Evolutionary conservation across 495 filamentous ascomycete species (phyloP), one percentile per base, ranked within the genome.

Genomic region (Aeminium ludgeri): DNA sequence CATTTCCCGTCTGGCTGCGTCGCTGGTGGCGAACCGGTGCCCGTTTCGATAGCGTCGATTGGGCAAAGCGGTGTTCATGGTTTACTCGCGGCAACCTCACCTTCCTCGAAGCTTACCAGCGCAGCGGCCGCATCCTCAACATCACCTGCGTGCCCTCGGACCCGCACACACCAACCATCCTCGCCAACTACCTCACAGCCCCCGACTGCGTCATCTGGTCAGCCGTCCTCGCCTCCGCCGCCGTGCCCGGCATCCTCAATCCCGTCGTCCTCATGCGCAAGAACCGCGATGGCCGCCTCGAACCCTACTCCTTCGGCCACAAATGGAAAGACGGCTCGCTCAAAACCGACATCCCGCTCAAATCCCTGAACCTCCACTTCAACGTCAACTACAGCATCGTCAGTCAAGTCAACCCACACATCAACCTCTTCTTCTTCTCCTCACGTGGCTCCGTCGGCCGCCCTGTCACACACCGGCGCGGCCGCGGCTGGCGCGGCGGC

Each of bases 201-300:
- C 91, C 91, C 0, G 82, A 97, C 64, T 96, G 91, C 53, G 91
- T 95, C 35, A 91, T 97, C 44, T 97, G 92, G 86, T 89, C 82
- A 18, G 91, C 91, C 10, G 86, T 95, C 6, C 65, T 97, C 10
- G 89, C 91, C 10, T 95, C 86, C 4, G 89, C 91, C 8, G 89
- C 89, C 11, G 89, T 97, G 4, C 89, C 89, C 0, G 89, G 91
- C 0, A 96, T 97, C 44, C 64, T 94, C 36, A 93, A 93, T 52
- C 91, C 91, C 0, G 86, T 97, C 1, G 86, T 96, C 1, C 63
- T 97, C 30, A 95, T 97, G 89, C 87, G 78, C 68, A 97, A 96
- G 60, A 81, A 67, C 50, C 65, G 66, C 18, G 67, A 80, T 40
- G 86, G 86, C 1, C 74, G 64, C 1, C 68, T 96, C 1, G 68